Evolutionary conservation across 1,139 yeast species (phyloP).

Genomic region (Pichia sp.): DNA sequence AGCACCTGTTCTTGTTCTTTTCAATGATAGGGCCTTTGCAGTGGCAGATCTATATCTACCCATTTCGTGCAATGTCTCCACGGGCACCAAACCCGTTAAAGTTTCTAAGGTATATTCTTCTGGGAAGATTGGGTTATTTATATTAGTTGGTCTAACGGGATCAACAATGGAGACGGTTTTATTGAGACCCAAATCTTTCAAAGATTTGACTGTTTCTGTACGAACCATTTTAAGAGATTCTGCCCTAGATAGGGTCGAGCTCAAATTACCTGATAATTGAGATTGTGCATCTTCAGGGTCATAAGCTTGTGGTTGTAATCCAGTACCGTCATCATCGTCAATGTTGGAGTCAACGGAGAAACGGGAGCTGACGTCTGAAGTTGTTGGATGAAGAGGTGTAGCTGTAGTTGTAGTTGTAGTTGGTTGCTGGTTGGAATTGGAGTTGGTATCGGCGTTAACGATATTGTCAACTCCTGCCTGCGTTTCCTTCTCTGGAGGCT

Average conservation of each 20-base stretch:
- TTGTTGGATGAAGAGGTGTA: too few relatives aligned
- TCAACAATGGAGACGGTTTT: conserved; percentile 47
- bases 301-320: conserved; percentile 25
- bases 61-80: conserved; percentile 56
- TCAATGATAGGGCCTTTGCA: conserved; percentile 8
- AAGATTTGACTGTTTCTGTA: conserved; percentile 67
- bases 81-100: conserved; percentile 78
- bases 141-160: conserved; percentile 50
- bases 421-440: too few relatives aligned
- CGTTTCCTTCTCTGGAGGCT: too few relatives aligned
- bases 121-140: conserved; percentile 68
- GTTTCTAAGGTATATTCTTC: conserved; percentile 89
- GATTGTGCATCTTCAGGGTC: conserved; percentile 41
- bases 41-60: conserved; percentile 47
- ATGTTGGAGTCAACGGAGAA: too few relatives aligned
- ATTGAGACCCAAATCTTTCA: conserved; percentile 55
- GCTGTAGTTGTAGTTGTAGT: too few relatives aligned
- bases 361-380: too few relatives aligned
- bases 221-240: conserved; percentile 33
- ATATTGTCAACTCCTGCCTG: too few relatives aligned
- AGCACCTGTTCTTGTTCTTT: background rate
- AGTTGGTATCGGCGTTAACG: too few relatives aligned
- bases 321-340: too few relatives aligned
- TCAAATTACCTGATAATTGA: conserved; percentile 28
- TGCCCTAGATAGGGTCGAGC: conserved; percentile 27